Evolutionary conservation across 1,284 basidiomycete genomes (phyloP).

Genomic region (Apiotrichum veenhuisii): DNA sequence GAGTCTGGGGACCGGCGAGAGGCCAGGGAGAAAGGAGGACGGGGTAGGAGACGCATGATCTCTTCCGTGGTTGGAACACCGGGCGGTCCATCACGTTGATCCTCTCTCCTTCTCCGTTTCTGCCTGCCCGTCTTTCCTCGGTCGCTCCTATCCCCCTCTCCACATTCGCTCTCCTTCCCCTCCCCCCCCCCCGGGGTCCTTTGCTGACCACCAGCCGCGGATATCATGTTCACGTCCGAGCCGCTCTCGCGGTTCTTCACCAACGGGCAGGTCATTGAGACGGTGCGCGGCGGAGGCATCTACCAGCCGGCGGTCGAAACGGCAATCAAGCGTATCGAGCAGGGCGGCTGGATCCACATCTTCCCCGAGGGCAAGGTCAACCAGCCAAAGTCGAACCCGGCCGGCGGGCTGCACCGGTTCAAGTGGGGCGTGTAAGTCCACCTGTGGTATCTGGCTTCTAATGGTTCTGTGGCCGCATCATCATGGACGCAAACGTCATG

Average conservation of each 20-base stretch:
- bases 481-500: slow-evolving; percentile 69
- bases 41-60: too few relatives aligned
- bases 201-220: slow-evolving; percentile 61
- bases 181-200: too few relatives aligned
- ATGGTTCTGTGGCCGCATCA: slow-evolving; percentile 60
- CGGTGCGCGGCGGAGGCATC: slow-evolving; percentile 82
- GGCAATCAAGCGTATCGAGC: slow-evolving; percentile 72
- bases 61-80: too few relatives aligned
- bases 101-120: background rate
- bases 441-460: background rate
- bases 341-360: slow-evolving; percentile 88
- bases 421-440: slow-evolving; percentile 90
- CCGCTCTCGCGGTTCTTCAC: slow-evolving; percentile 77
- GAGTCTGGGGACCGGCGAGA: background rate
- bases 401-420: slow-evolving; percentile 67
- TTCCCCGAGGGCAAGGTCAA: slow-evolving; percentile 92
- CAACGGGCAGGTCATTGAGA: slow-evolving; percentile 88
- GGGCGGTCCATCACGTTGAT: too few relatives aligned
- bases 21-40: too few relatives aligned
- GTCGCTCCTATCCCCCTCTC: background rate
- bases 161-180: too few relatives aligned
- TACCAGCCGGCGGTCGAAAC: slow-evolving; percentile 81
- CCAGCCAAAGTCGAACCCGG: slow-evolving; percentile 61
- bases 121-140: background rate
- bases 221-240: slow-evolving; percentile 95